These are phyloP conservation scores for Tuber umbilicatum DNA, from an alignment of 495 filamentous ascomycete species.

Conservation along the genomic window DNA sequence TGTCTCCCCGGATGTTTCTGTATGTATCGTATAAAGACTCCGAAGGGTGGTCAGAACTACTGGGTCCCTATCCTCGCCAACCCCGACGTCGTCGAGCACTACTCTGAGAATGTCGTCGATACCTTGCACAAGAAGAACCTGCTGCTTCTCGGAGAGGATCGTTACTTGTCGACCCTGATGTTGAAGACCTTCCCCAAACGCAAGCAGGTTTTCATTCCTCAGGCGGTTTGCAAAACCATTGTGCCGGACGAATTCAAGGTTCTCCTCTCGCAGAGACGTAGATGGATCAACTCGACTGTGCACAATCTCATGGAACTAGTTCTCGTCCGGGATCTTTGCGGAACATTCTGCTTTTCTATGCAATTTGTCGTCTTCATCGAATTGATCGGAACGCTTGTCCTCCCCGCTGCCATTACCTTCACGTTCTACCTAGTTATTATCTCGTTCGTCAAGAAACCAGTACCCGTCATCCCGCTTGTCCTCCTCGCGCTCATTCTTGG, in stretches of 20 bases:
- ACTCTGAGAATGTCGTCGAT: constrained; percentile 99
- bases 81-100: constrained; percentile 97
- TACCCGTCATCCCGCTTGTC: constrained; percentile 87
- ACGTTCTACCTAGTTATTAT: constrained; percentile 93
- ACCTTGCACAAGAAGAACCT: constrained; percentile 98
- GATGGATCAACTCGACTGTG: constrained; percentile 99
- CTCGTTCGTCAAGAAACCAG: constrained; percentile 72
- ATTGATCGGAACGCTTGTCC: constrained; percentile 84
- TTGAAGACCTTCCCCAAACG: constrained; percentile 97
- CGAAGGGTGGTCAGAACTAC: constrained; percentile 96
- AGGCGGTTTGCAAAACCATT: constrained; percentile 96
- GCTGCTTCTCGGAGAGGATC: constrained; percentile 90
- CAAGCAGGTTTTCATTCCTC: constrained; percentile 96
- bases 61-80: constrained; percentile 99
- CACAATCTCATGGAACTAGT: constrained; percentile 98
- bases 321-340: constrained; percentile 90
- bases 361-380: constrained; percentile 98
- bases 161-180: constrained; percentile 95
- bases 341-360: constrained; percentile 99
- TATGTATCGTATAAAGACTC: constrained; percentile 99
- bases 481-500: constrained; percentile 89
- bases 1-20: constrained; percentile 99
- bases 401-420: constrained; percentile 93
- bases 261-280: constrained; percentile 81
- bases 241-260: constrained; percentile 92